These are phyloP conservation scores for Parafenestella ontariensis DNA, from an alignment of 2,329 filamentous ascomycete genomes.

Conservation along the genomic window DNA sequence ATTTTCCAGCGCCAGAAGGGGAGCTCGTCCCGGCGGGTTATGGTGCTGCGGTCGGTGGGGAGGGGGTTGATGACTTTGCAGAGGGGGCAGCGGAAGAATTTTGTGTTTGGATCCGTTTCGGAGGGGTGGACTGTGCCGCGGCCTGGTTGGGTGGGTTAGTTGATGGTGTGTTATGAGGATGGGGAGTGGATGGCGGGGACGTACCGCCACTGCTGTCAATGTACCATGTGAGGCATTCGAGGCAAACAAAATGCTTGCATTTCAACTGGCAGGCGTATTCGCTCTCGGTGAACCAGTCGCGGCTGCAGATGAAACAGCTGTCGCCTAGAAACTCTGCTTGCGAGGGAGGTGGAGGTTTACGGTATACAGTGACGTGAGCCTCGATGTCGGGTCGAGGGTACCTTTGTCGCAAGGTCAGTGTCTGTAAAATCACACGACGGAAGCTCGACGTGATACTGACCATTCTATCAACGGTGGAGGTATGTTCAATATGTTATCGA, in stretches of 20 bases:
- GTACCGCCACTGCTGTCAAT: constrained; percentile 1
- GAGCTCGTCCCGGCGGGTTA: constrained; percentile 3
- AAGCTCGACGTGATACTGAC: neutral
- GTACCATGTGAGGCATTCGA: constrained; percentile 10
- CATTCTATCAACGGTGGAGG: constrained; percentile 5
- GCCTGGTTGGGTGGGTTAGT: too few relatives aligned
- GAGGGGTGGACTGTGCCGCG: neutral
- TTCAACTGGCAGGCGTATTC: constrained; percentile 7
- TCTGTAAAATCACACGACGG: neutral
- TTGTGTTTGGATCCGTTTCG: constrained; percentile 7
- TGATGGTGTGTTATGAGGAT: too few relatives aligned
- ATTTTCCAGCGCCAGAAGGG: constrained; percentile 14
- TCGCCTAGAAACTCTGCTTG: constrained; percentile 1
- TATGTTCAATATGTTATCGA: constrained; percentile 4
- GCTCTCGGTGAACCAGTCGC: constrained; percentile 8
- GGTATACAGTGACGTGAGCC: neutral
- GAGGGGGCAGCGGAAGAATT: constrained; percentile 12
- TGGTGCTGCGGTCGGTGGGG: constrained; percentile 1
- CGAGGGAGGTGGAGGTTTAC: neutral
- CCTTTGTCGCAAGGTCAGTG: neutral
- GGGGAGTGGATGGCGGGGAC: neutral
- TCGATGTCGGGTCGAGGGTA: neutral
- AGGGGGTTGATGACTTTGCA: constrained; percentile 6
- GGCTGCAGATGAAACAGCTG: constrained; percentile 3
- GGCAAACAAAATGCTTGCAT: constrained; percentile 15